Base-by-base conservation (phyloP, 257 asterid species). In the Prunella vulgaris region DNA sequence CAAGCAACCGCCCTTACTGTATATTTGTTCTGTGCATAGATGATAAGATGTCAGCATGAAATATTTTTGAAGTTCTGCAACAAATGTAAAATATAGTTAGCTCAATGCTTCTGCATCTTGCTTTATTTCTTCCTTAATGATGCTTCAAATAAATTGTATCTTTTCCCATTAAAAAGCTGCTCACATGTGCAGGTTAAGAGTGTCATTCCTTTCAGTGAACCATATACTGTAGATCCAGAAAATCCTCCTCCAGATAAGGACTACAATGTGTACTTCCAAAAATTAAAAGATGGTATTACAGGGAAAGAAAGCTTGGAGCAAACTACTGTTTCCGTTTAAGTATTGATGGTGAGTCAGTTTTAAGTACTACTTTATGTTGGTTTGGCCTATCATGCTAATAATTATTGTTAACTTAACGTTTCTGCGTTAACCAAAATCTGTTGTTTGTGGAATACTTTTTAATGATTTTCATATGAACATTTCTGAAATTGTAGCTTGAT, bases 191-290 rank as follows among this genome's bases (percentile, higher is more conserved):
- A 93, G 97, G 99, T 93, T 33, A 93, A 93, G 79, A 90, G 97
- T 75, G 91, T 84, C 2, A 74, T 87, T 78, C 99, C 97, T 12
- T 90, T 93, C 83, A 93, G 97, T 30, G 97, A 90, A 78, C 90
- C 95, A 25, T 93, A 79, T 52, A 90, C 96, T 1, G 95, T 93
- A 83, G 96, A 93, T 84, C 99, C 97, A 14, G 87, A 88, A 78
- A 90, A 87, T 75, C 97, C 96, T 64, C 99, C 97, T 33, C 85
- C 94, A 8, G 96, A 88, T 66, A 93, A 87, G 68, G 99, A 93
- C 84, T 90, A 93, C 77, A 68, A 84, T 56, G 85, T 77, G 44
- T 90, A 82, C 82, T 90, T 93, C 85, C 72, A 78, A 80, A 82
- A 77, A 35, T 80, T 90, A 74, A 90, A 88, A 86, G 94, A 85